Base-by-base conservation (phyloP, 352 stramenopile genomes). In the Pilasporangium apinafurcum region DNA sequence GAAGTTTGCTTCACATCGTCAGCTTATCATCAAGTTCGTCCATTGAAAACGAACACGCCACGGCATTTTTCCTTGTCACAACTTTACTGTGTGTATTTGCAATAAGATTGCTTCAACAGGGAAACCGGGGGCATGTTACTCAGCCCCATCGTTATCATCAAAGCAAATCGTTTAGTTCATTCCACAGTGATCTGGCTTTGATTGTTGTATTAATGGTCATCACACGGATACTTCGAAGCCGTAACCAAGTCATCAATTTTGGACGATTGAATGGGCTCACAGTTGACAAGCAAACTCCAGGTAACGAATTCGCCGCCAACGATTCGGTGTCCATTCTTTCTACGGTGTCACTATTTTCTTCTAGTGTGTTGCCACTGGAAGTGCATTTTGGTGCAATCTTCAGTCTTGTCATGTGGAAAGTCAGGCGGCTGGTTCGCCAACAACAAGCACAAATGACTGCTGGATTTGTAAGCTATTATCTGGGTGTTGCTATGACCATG, bases 191-290 rank as follows among this genome's bases (percentile, higher is more conserved):
- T 10, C 22, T 70, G 8, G 18, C 46, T 8, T 32, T 66, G n/a
- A 12, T 84, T 8, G 36, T 44, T 14, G 16, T 63, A 0, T 49
- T 77, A 13, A 38, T 89, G 3, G 17, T 77, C 10, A 36, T 68
- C 17, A 77, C 72, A 26, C 72, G 84, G n/a, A 37, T 80, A 4
- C 50, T 95, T 13, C 80, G 84, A 12, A 48, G 62, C 37, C 79
- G 84, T 30, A 92, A 90, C 51, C 83, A 94, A 56, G 56, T 95
- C 24, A 95, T 95, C 41, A 95, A 95, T 48, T 95, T 95, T 48
- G 80, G 70, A 3, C 56, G 79, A 21, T 48, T 95, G 5, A 93
- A 93, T 35, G 56, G 44, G 1, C 38, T 94, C 17, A 3, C 53
- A 25, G 55, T 84, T 7, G 62, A 89, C 20, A 30, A 63, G 0